Evolutionary conservation across 169 alveolate genomes (phyloP).

Genomic region (Plasmodium inui): DNA sequence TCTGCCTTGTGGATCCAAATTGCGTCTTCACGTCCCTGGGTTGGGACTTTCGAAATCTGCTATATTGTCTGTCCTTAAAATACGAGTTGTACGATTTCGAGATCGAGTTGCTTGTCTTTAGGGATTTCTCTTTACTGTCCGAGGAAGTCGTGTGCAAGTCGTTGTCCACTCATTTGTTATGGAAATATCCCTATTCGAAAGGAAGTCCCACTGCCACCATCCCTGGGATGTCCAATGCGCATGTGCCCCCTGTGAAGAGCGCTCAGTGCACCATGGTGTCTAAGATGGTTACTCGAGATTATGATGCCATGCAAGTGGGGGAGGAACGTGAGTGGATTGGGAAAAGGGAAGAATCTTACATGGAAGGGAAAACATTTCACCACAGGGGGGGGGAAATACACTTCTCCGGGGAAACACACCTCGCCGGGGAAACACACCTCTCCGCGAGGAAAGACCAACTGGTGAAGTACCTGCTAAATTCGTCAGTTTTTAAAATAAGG

Average conservation of each 20-base stretch:
- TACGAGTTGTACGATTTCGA: slow-evolving; percentile 48
- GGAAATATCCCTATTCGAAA: slow-evolving; percentile 24
- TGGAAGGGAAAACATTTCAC: neutral
- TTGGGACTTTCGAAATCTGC: slow-evolving; percentile 66
- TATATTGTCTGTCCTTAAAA: slow-evolving; percentile 48
- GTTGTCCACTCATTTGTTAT: neutral
- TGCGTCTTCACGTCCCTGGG: neutral
- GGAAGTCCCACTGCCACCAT: neutral
- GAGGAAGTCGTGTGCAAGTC: neutral
- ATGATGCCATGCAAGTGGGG: neutral
- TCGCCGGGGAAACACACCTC: neutral
- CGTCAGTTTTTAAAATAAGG: slow-evolving; percentile 43
- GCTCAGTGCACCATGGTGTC: neutral
- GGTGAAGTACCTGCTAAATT: slow-evolving; percentile 53
- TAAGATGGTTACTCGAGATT: neutral
- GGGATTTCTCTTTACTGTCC: slow-evolving; percentile 19
- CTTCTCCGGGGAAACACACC: too few relatives aligned
- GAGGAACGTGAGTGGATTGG: neutral
- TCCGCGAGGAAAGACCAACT: neutral
- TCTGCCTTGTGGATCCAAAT: slow-evolving; percentile 65
- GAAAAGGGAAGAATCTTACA: neutral
- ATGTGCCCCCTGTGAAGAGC: neutral
- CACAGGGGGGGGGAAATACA: neutral
- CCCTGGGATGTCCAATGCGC: neutral
- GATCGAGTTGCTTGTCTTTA: slow-evolving; percentile 32